Evolutionary conservation across 1,139 yeast genomes (phyloP), one percentile per base, ranked within the genome.

Genomic region (Insectozyma bohioensis): DNA sequence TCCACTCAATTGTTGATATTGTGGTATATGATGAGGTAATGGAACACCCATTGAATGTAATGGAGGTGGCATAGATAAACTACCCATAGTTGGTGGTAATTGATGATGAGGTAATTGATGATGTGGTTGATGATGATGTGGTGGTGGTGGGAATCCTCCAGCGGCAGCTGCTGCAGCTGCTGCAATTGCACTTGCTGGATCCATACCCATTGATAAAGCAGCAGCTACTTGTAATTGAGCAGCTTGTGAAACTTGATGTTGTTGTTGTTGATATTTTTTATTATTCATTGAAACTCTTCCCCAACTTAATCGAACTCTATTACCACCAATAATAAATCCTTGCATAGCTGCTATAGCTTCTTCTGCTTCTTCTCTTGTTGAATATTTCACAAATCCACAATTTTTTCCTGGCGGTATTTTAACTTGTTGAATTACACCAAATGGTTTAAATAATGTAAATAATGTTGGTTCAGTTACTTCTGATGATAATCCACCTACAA

Each of bases 341-440:
- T 88, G 95, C 95, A 90, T 84, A 34, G 85, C 85, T 27, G 83
- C 77, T 45, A 88, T 87, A 10, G 97, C 95, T 31, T 80, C 80
- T 56, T 88, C 96, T 1, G 97, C 97, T 44, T 87, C 85, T 42
- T 80, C 82, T 38, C 95, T 72, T 25, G 78, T 75, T 18, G 80
- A 73, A 54, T 80, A 88, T 56, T 85, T 94, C 36, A 88, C 90
- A 63, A 88, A 90, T 2, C 96, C 97, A 61, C 97, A 88, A 37
- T 94, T 94, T 54, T 88, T 88, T 11, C 95, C 95, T 4, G 83
- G 80, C 7, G 96, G 96, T 31, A 88, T 85, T 54, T 87, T 86
- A 33, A 88, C 92, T 49, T 85, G 87, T 35, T 82, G 75, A 43
- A 90, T 85, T 34, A 75, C 74, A 18, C 97, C 97, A 64, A 85